phyloP scores from a whole-genome alignment of 768 basidiomycete species.

The Floccularia luteovirens region DNA sequence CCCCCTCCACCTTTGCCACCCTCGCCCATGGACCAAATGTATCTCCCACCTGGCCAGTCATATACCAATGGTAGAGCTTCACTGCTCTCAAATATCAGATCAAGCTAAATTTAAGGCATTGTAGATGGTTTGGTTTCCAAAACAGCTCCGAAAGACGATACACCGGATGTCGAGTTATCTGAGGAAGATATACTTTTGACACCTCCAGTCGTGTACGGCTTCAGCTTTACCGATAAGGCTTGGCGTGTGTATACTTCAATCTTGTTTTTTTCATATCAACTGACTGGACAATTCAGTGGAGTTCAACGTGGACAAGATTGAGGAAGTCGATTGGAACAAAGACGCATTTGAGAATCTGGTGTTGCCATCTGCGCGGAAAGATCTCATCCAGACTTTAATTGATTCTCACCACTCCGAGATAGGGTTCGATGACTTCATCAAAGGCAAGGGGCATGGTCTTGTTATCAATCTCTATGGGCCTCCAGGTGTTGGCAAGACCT shows the following conservation, averaged over 20 bases:
- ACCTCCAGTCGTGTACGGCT: constrained; percentile 51
- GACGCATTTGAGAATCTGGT: constrained; percentile 56
- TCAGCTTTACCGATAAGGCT: constrained; percentile 50
- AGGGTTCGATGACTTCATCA: constrained; percentile 55
- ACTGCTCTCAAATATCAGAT: no score
- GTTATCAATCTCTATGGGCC: constrained; percentile 52
- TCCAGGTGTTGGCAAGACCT: constrained; percentile 55
- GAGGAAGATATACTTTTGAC: constrained; percentile 51
- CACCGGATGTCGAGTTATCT: constrained; percentile 26
- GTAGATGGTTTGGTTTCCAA: constrained; percentile 9
- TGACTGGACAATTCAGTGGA: constrained; percentile 31
- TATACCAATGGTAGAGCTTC: constrained; percentile 2
- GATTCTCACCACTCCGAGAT: constrained; percentile 46
- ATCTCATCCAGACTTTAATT: constrained; percentile 47
- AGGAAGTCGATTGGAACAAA: constrained; percentile 46
- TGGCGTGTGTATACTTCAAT: constrained; percentile 37
- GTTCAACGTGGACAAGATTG: constrained; percentile 48
- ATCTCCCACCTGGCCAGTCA: no score
- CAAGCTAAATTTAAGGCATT: no score
- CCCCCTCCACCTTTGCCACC: not conserved
- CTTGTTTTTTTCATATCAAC: not conserved
- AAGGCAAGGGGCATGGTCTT: constrained; percentile 56
- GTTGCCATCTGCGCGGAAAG: constrained; percentile 44
- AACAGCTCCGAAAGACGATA: constrained; percentile 12
- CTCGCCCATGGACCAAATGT: no score